Conservation (phyloP, 805 yeast species). For the Metschnikowia baotianmanensis region DNA sequence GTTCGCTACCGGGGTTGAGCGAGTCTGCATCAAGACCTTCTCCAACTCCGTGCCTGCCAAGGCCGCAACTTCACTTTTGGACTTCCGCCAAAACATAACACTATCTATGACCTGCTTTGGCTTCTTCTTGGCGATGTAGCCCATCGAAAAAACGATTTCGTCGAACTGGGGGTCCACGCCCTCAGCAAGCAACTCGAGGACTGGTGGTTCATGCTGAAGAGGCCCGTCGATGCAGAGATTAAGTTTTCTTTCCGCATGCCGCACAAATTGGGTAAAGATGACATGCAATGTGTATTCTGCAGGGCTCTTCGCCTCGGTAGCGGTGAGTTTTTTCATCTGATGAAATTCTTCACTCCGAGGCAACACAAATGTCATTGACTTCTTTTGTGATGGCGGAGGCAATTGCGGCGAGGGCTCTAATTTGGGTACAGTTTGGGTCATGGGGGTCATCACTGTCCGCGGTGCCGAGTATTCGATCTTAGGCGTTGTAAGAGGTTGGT, state of each 20-base stretch:
- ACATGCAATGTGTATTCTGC: constrained; percentile 93
- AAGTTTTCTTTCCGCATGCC: constrained; percentile 87
- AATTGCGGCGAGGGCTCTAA: constrained; percentile 36
- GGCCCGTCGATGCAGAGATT: constrained; percentile 68
- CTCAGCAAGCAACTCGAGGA: constrained; percentile 67
- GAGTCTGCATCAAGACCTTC: constrained; percentile 29
- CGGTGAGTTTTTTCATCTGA: constrained; percentile 34
- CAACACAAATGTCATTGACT: constrained; percentile 27
- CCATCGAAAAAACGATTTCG: constrained; percentile 78
- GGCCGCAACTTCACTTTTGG: constrained; percentile 80
- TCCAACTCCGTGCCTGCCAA: constrained; percentile 44
- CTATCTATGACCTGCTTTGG: constrained; percentile 97
- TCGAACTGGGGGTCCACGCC: constrained; percentile 88
- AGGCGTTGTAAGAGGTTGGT: constrained; percentile 10
- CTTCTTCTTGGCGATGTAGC: constrained; percentile 83
- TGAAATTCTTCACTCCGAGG: constrained; percentile 35
- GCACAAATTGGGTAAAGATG: constrained; percentile 90
- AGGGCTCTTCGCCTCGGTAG: constrained; percentile 64
- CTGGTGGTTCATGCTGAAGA: constrained; percentile 70
- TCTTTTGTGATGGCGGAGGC: constrained; percentile 33
- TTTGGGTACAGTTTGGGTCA: constrained; percentile 7
- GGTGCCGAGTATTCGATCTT: constrained; percentile 4
- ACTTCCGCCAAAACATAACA: constrained; percentile 97
- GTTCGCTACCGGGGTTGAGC: constrained; percentile 1
- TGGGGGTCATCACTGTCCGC: constrained; percentile 8